Evolutionary conservation across 495 filamentous ascomycete genomes (phyloP), one percentile per base, ranked within the genome.

Genomic region (Xylaria scruposa): DNA sequence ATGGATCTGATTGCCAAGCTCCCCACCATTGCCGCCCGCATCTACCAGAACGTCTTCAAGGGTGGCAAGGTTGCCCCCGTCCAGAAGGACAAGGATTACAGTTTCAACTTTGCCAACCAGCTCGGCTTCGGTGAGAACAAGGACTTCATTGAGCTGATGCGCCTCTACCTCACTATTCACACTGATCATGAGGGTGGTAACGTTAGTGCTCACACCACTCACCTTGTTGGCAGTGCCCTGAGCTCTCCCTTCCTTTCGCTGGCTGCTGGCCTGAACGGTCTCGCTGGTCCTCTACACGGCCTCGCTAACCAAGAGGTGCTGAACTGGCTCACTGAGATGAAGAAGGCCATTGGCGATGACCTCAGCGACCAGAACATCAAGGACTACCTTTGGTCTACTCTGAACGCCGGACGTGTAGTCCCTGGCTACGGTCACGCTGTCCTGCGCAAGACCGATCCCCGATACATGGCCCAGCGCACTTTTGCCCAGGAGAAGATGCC

Each of bases 1-100:
- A 98, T 99, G 96, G 95, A 99, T 86, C 87, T 98, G 81, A 98
- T 99, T 83, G 97, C 96, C 82, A 99, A 98, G 91, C 93, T 99
- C 74, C 96, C 96, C 77, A 97, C 94, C 81, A 98, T 99, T 78
- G 97, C 96, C 70, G 87, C 97, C 68, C 92, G 93, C 86, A 98
- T 99, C 88, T 99, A 99, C 91, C 95, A 95, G 85, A 99, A 99
- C 82, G 91, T 98, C 80, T 99, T 94, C 93, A 97, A 98, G 88
- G 97, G 97, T 81, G 96, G 96, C 86, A 98, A 98, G 90, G 96
- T 99, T 73, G 91, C 93, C 54, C 78, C 95, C 47, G 90, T 98
- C 78, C 90, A 98, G 88, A 94, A 96, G 88, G 95, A 98, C 86
- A 94, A 97, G 93, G 96, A 99, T 78, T 99, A 97, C 85, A 87